These are phyloP conservation scores for Bifiguratus adelaidae DNA, from an alignment of 192 early-diverging fungal genomes.

Conservation along the genomic window DNA sequence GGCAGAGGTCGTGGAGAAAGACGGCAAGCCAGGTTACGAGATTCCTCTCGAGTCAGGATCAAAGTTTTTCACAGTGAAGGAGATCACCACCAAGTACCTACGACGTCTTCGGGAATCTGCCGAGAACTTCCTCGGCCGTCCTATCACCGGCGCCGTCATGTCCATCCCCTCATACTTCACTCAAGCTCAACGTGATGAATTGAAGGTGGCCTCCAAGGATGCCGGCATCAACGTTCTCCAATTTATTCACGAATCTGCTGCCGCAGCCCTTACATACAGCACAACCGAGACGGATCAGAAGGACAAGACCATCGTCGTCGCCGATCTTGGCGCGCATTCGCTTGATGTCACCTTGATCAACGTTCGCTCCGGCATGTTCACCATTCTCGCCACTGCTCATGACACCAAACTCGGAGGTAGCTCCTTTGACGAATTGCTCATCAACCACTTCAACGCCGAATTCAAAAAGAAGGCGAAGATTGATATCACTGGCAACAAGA, in stretches of 20 bases:
- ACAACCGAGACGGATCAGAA: conserved; percentile 36
- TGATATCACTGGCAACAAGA: conserved; percentile 64
- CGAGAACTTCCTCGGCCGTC: conserved; percentile 71
- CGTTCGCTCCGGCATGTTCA: conserved; percentile 74
- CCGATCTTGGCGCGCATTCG: conserved; percentile 82
- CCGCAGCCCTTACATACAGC: conserved; percentile 82
- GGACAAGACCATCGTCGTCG: conserved; percentile 74
- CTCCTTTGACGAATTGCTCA: conserved; percentile 77
- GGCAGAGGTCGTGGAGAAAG: conserved; percentile 43
- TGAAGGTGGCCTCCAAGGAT: conserved; percentile 51
- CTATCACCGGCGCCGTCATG: conserved; percentile 74
- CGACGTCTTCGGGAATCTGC: conserved; percentile 76
- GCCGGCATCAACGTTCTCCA: conserved; percentile 76
- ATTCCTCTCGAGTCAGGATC: conserved; percentile 49
- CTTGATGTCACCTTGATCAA: conserved; percentile 74
- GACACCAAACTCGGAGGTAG: conserved; percentile 72
- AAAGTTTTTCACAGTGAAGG: conserved; percentile 53
- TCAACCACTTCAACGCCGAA: conserved; percentile 70
- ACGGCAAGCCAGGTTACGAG: conserved; percentile 47
- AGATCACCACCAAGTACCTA: conserved; percentile 74
- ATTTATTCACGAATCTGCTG: conserved; percentile 82
- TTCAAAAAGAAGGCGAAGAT: conserved; percentile 82
- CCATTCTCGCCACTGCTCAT: conserved; percentile 67
- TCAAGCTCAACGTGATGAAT: conserved; percentile 53
- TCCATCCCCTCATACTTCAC: conserved; percentile 82